These are phyloP conservation scores for Suhomyces kunorum DNA, from an alignment of 1,139 yeast species.

Conservation along the genomic window DNA sequence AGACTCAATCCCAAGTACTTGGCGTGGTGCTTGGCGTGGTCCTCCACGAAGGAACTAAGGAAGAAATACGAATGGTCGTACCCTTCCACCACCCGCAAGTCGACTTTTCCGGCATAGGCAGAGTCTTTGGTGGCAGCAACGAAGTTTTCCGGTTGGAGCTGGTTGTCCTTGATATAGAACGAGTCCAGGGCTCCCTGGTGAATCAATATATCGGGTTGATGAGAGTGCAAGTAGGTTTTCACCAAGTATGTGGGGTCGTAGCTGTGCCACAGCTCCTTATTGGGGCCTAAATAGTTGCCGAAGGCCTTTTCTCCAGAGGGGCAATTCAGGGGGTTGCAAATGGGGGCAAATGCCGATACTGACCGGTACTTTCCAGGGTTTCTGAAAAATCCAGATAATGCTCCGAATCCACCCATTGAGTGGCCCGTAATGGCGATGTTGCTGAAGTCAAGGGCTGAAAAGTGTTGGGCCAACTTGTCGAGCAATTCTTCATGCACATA, in stretches of 20 bases:
- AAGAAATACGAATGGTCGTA: slow-evolving; percentile 88
- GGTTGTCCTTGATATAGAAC: slow-evolving; percentile 67
- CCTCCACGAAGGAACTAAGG: slow-evolving; percentile 75
- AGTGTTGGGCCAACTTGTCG: slow-evolving; percentile 44
- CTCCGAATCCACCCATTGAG: slow-evolving; percentile 98
- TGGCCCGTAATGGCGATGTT: slow-evolving; percentile 84
- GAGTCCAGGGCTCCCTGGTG: slow-evolving; percentile 82
- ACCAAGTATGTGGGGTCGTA: slow-evolving; percentile 84
- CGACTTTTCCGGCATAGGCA: slow-evolving; percentile 60
- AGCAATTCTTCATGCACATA: slow-evolving; percentile 80
- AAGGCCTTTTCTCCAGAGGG: slow-evolving; percentile 89
- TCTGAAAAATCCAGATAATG: slow-evolving; percentile 71
- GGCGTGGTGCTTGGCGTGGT: slow-evolving; percentile 87
- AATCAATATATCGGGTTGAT: slow-evolving; percentile 64
- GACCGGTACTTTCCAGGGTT: slow-evolving; percentile 77
- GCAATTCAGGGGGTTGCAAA: slow-evolving; percentile 70
- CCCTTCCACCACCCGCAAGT: slow-evolving; percentile 69
- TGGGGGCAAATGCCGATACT: slow-evolving; percentile 91
- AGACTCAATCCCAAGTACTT: slow-evolving; percentile 56
- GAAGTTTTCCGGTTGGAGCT: slow-evolving; percentile 76
- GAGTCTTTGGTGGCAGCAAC: slow-evolving; percentile 63
- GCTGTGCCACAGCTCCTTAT: slow-evolving; percentile 59
- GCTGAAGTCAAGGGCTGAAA: slow-evolving; percentile 53
- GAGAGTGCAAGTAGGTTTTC: slow-evolving; percentile 51
- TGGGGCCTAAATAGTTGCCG: slow-evolving; percentile 69